phyloP scores from a whole-genome alignment of 345 rosid genomes.

The Syzygium grande region DNA sequence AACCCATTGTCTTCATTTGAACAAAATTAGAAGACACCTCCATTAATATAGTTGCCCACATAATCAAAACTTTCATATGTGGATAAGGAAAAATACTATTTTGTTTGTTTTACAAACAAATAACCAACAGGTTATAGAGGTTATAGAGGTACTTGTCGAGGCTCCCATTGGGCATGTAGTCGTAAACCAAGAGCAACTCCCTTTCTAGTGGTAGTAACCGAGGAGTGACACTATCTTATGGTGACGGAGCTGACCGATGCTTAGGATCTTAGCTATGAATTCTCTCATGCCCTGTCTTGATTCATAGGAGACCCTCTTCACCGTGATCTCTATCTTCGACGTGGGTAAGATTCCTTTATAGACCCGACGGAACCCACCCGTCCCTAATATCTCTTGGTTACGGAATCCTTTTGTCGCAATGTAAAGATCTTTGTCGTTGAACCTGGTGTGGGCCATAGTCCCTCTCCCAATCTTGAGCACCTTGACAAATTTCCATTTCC shows the following conservation, averaged over 20 bases:
- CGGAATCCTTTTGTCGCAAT: constrained; percentile 60
- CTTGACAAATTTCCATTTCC: constrained; percentile 54
- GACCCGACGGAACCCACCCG: constrained; percentile 66
- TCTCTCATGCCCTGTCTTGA: constrained; percentile 63
- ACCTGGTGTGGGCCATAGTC: constrained; percentile 52
- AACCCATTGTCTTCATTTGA: too few species aligned
- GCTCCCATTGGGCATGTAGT: constrained; percentile 52
- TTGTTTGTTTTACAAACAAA: too few species aligned
- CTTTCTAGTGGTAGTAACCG: constrained; percentile 49
- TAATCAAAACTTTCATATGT: too few species aligned
- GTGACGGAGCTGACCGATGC: constrained; percentile 41
- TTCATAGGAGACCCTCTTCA: constrained; percentile 59
- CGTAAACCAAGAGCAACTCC: constrained; percentile 44
- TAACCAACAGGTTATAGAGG: too few species aligned
- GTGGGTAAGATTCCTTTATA: constrained; percentile 45
- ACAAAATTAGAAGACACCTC: too few species aligned
- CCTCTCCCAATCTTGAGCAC: constrained; percentile 70
- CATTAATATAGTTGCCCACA: too few species aligned
- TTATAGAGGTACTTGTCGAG: too few species aligned
- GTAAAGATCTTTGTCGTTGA: constrained; percentile 52
- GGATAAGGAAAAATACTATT: too few species aligned
- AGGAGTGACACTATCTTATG: constrained; percentile 40
- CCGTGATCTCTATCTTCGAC: constrained; percentile 44
- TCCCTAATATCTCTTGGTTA: constrained; percentile 48
- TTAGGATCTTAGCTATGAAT: constrained; percentile 34